Base-by-base conservation (phyloP, 2,329 filamentous ascomycete species). In the Pseudogymnoascus sp. region DNA sequence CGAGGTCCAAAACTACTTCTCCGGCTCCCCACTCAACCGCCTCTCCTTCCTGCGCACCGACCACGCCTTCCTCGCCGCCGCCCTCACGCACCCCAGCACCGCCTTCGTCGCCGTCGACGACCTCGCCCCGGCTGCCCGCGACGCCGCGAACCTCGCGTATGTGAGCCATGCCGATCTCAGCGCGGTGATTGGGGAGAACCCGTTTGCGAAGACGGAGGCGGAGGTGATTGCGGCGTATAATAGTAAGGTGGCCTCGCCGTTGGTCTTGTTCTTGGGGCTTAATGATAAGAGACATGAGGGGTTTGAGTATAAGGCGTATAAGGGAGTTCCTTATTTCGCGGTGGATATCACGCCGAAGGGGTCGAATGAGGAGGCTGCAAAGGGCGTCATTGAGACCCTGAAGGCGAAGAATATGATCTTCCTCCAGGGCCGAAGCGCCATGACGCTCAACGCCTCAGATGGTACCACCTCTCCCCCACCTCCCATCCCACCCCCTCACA, bases 1-100 rank as follows among this genome's bases (percentile, higher is more conserved):
- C 68, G 90, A 93, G 76, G 80, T 90, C 66, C 83, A 87, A 72
- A 94, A 93, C 76, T 94, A 94, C 82, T 94, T 92, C 76, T 85
- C 89, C 60, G 88, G 90, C 68, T 88, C 84, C 62, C 88, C 87
- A 5, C 76, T 93, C 63, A 93, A 94, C 77, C 86, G 90, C 53
- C 82, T 92, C 56, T 90, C 88, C 14, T 94, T 93, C 75, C 79
- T 94, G 25, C 86, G 90, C 53, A 76, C 80, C 50, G 87, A 93
- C 74, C 79, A 86, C 68, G 73, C 74, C n/a, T 94, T 93, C 73
- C 81, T 94, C 61, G 81, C 81, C 33, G 76, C 80, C 25, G 90
- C 90, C 4, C 84, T 91, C 66, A 77, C 78, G 16, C 85, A 89
- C 73, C 83, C 87, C 0, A 79, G 80, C 10, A 82, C 90, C 10